A percentile compares a stretch with the other conserved stretches of the same genome.
These are phyloP conservation scores for Penicillium sp. DNA, from an alignment of 2,329 filamentous ascomycete genomes.

Conservation along the genomic window DNA sequence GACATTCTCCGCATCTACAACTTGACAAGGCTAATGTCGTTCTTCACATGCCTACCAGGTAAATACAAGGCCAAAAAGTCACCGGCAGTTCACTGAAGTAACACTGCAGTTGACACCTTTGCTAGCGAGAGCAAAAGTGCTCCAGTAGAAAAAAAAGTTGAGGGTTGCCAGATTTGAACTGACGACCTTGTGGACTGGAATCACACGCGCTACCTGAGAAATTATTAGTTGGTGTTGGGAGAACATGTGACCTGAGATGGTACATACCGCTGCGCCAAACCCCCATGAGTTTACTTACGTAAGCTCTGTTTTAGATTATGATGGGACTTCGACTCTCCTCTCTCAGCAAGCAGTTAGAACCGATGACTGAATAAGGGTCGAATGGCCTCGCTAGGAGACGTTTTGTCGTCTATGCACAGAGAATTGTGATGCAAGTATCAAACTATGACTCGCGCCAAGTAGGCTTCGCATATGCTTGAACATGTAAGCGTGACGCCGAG, in stretches of 20 bases:
- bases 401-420: no score
- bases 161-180: conserved; percentile 7
- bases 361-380: background rate
- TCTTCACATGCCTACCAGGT: no score
- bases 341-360: background rate
- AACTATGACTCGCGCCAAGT: background rate
- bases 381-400: background rate
- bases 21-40: no score
- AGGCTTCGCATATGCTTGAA: background rate
- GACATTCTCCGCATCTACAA: background rate
- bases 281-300: background rate
- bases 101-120: no score
- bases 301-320: background rate
- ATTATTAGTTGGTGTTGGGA: background rate
- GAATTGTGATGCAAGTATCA: no score
- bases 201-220: background rate
- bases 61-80: no score
- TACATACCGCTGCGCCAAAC: background rate
- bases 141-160: background rate
- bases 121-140: no score
- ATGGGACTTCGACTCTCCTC: no score
- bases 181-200: conserved; percentile 6
- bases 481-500: background rate
- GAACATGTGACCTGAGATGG: background rate
- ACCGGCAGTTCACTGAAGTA: no score